Conservation (phyloP, 192 early-diverging fungal species). For the Backusella circina region DNA sequence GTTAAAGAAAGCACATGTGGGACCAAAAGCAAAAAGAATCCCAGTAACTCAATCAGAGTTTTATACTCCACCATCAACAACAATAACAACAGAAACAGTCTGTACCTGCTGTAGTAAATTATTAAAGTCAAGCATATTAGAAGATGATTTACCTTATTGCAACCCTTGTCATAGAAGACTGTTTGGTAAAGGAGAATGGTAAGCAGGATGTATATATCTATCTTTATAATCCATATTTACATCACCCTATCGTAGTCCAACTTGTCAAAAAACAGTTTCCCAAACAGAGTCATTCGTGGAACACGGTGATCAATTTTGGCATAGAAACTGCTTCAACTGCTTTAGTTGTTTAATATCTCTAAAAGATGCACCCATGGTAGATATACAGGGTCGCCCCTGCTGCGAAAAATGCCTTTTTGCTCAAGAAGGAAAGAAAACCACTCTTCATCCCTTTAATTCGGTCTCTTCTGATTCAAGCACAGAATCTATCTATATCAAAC, state of each 20-base stretch:
- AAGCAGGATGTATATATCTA: neutral
- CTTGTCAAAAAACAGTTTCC: slow-evolving; percentile 12
- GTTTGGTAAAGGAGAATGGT: slow-evolving; percentile 6
- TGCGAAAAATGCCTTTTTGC: slow-evolving; percentile 45
- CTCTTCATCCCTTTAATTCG: neutral
- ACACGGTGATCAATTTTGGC: slow-evolving; percentile 16
- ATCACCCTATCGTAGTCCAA: neutral
- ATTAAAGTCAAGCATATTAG: neutral
- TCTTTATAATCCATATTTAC: neutral
- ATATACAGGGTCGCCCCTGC: slow-evolving; percentile 41
- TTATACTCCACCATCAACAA: neutral
- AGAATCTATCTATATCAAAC: neutral
- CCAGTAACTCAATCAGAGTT: neutral
- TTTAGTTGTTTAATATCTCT: slow-evolving; percentile 32
- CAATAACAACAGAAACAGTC: neutral
- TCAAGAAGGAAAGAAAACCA: slow-evolving; percentile 25
- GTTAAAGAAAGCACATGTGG: slow-evolving; percentile 10
- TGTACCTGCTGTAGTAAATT: slow-evolving; percentile 5
- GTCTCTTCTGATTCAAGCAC: neutral
- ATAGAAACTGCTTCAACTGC: slow-evolving; percentile 41
- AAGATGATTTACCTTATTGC: slow-evolving; percentile 18
- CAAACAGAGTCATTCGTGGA: slow-evolving; percentile 19
- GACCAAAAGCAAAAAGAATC: neutral
- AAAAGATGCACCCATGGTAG: slow-evolving; percentile 39
- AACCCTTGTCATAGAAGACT: slow-evolving; percentile 8